Base-by-base conservation (phyloP, 1,139 yeast species). In the Hansenula sp. region DNA sequence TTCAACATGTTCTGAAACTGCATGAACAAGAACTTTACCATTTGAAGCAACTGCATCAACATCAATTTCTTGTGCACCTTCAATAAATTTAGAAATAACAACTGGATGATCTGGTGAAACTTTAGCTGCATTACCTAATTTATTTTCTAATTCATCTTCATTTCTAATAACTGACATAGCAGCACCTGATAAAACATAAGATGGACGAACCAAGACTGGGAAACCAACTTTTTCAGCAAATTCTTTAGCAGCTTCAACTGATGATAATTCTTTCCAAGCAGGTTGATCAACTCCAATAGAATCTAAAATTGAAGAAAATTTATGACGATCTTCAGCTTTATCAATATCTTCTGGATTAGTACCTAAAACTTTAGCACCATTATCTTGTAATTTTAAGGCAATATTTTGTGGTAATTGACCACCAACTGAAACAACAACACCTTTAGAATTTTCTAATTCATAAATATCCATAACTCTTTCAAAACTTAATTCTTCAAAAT, bases 341-440 rank as follows among this genome's bases (percentile, higher is more conserved):
- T 92, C 98, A 59, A 92, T 92, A 64, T 88, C 95, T 63, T 80
- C 85, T 39, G 98, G 98, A 60, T 86, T 75, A 38, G 98, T 92
- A 62, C 98, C 98, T 51, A 92, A 73, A 36, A 92, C 87, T 47
- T 82, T 82, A 56, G 95, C 95, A 44, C 92, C 92, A 52, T 84
- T 75, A 44, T 85, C 73, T 69, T 87, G 95, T 54, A 92, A 74
- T 43, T 75, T 69, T 51, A 92, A 74, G 9, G 98, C 98, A 65
- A 92, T 92, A 70, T 92, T 92, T 69, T 92, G 96, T 34, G 98
- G 96, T 51, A 89, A 74, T 73, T 92, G 98, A 53, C 98, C 98
- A 64, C 98, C 98, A 56, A 92, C 95, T 45, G 96, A 84, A 44
- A 92, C 95, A 53, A 92, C 94, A 48, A 90, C 95, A 51, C 97